phyloP scores from a whole-genome alignment of 805 yeast genomes.

The Wickerhamiella bombiphila region DNA sequence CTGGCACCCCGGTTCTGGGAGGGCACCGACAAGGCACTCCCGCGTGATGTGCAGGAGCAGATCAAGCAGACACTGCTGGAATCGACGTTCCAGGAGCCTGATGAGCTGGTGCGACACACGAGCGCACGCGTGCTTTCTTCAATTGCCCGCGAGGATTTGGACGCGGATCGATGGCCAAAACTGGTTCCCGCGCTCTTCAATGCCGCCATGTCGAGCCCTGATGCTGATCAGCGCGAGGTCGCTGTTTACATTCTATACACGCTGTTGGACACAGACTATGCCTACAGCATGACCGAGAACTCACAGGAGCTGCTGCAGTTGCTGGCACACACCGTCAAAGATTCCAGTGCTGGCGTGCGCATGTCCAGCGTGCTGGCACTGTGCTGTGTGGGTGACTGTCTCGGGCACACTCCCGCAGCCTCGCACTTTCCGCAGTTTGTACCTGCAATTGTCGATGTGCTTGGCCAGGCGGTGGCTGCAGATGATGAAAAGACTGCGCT shows the following conservation, averaged over 20 bases:
- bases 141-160: conserved; percentile 65
- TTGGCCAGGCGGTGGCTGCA: conserved; percentile 54
- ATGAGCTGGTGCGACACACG: conserved; percentile 66
- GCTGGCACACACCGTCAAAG: conserved; percentile 51
- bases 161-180: conserved; percentile 56
- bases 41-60: conserved; percentile 36
- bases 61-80: conserved; percentile 57
- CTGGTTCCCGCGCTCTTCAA: conserved; percentile 56
- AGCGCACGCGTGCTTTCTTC: conserved; percentile 80
- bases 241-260: conserved; percentile 68
- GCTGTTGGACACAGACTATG: conserved; percentile 41
- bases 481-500: conserved; percentile 61
- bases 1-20: conserved; percentile 59
- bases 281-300: conserved; percentile 13
- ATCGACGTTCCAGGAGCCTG: conserved; percentile 50
- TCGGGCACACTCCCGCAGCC: conserved; percentile 26
- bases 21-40: conserved; percentile 24
- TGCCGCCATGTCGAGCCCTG: conserved; percentile 40
- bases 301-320: conserved; percentile 55
- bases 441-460: conserved; percentile 68
- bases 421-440: conserved; percentile 43
- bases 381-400: conserved; percentile 54
- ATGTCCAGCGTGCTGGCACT: conserved; percentile 71
- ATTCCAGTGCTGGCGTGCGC: conserved; percentile 50
- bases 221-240: conserved; percentile 56